These are phyloP conservation scores for Fusarium sambucinum DNA, from an alignment of 2,329 filamentous ascomycete species.

Conservation along the genomic window DNA sequence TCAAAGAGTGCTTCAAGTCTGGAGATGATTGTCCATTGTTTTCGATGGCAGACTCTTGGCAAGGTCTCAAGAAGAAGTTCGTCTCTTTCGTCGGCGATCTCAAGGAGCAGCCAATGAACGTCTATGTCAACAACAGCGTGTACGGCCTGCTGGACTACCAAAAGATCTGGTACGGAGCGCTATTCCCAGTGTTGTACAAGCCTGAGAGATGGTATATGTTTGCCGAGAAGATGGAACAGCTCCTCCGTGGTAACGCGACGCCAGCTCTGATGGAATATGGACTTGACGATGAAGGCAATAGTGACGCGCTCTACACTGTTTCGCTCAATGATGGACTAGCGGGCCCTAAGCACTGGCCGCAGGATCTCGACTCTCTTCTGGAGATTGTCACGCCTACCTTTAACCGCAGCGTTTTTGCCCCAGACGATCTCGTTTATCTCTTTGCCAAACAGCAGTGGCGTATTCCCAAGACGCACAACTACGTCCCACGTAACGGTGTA, in stretches of 20 bases:
- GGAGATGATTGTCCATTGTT: constrained; percentile 60
- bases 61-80: constrained; percentile 52
- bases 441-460: constrained; percentile 51
- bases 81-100: constrained; percentile 51
- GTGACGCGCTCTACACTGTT: constrained; percentile 48
- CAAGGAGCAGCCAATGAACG: constrained; percentile 54
- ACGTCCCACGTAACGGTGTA: constrained; percentile 50
- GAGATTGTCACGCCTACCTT: constrained; percentile 52
- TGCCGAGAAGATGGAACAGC: constrained; percentile 51
- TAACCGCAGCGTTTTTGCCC: constrained; percentile 51
- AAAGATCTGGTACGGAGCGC: constrained; percentile 52
- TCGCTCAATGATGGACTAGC: constrained; percentile 47
- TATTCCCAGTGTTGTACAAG: constrained; percentile 57
- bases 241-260: constrained; percentile 57
- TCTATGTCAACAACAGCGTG: constrained; percentile 58
- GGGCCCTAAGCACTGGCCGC: constrained; percentile 49
- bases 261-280: constrained; percentile 54
- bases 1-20: constrained; percentile 56
- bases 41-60: constrained; percentile 52
- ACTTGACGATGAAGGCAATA: constrained; percentile 22
- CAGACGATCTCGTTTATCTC: constrained; percentile 49
- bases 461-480: constrained; percentile 49
- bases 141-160: constrained; percentile 56
- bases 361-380: constrained; percentile 50
- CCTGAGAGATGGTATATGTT: constrained; percentile 54